Conservation (phyloP, 2,329 filamentous ascomycete genomes). For the Alternaria ethzedia region DNA sequence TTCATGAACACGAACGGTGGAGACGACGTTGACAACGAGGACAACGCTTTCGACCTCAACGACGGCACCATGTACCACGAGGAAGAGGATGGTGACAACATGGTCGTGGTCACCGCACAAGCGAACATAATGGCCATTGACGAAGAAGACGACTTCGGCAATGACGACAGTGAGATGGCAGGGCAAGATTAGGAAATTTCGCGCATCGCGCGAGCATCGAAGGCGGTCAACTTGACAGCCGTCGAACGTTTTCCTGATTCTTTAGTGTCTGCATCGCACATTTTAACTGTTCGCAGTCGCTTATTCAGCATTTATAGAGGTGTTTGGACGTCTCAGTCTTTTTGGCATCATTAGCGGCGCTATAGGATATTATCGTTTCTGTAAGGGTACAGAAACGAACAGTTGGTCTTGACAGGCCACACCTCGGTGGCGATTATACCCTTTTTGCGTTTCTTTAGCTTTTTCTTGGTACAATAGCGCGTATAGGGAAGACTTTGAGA, state of each 20-base stretch:
- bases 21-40: constrained; percentile 21
- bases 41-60: constrained; percentile 24
- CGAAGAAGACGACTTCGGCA: constrained; percentile 53
- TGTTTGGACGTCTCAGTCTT: constrained; percentile 8
- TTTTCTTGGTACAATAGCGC: background rate
- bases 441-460: constrained; percentile 13
- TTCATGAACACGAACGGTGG: constrained; percentile 68
- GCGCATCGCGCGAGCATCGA: background rate
- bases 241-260: background rate
- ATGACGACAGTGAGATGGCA: constrained; percentile 55
- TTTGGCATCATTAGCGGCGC: constrained; percentile 16
- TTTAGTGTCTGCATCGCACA: background rate
- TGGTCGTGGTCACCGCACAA: constrained; percentile 45
- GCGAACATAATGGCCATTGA: constrained; percentile 51
- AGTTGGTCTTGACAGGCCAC: constrained; percentile 8
- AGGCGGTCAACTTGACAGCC: background rate
- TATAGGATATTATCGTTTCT: constrained; percentile 13
- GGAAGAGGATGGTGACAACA: constrained; percentile 42
- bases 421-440: constrained; percentile 27
- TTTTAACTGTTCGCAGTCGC: background rate
- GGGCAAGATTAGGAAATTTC: constrained; percentile 31
- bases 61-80: constrained; percentile 42
- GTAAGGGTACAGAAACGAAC: background rate
- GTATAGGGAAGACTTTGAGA: background rate
- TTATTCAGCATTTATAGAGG: constrained; percentile 20